Evolutionary conservation across 768 basidiomycete genomes (phyloP).

Genomic region (Lactifluus pinguis): DNA sequence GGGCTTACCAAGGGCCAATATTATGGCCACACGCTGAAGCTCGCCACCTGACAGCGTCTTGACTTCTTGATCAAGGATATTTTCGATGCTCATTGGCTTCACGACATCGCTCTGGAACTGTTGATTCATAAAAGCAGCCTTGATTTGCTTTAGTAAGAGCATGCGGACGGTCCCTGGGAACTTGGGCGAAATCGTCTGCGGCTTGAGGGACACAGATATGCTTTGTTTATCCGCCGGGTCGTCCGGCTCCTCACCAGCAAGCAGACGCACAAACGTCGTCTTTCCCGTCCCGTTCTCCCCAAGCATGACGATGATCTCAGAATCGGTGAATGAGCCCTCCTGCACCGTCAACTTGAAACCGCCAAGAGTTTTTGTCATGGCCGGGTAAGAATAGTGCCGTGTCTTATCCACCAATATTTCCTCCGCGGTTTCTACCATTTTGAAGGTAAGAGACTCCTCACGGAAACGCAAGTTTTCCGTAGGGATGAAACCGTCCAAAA

Average conservation of each 20-base stretch:
- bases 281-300: constrained; percentile 99
- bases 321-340: constrained; percentile 89
- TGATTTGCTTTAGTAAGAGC: constrained; percentile 91
- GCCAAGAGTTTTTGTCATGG: constrained; percentile 97
- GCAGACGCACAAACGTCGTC: constrained; percentile 92
- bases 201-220: constrained; percentile 89
- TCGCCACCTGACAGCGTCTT: constrained; percentile 98
- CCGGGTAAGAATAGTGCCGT: constrained; percentile 81
- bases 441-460: constrained; percentile 91
- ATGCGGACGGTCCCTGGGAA: constrained; percentile 96
- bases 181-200: constrained; percentile 96
- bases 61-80: constrained; percentile 95
- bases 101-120: constrained; percentile 98
- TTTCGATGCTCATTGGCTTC: constrained; percentile 94
- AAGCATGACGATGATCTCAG: constrained; percentile 98
- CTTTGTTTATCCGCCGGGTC: constrained; percentile 71
- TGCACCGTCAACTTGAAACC: constrained; percentile 92
- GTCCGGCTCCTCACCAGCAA: constrained; percentile 92
- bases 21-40: constrained; percentile 93
- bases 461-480: constrained; percentile 98
- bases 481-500: constrained; percentile 97
- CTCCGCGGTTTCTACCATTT: constrained; percentile 95
- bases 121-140: constrained; percentile 95
- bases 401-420: constrained; percentile 83
- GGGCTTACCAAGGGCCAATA: constrained; percentile 82